These are phyloP conservation scores for Arthromyces matolae DNA, from an alignment of 768 basidiomycete species.

Conservation along the genomic window DNA sequence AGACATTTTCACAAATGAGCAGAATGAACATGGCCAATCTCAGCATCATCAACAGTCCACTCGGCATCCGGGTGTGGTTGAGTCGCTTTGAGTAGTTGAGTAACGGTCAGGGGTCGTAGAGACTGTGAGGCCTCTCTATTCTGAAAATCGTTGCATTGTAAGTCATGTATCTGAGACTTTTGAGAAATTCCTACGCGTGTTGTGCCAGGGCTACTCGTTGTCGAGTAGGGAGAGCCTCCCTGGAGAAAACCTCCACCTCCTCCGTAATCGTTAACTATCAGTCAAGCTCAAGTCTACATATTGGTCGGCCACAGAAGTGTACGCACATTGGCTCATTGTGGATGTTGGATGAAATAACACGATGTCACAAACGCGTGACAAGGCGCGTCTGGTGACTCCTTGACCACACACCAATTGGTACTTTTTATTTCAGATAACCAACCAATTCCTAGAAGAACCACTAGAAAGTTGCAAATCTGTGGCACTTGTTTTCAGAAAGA, in stretches of 20 bases:
- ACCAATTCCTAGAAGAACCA: too few species aligned
- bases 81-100: constrained; percentile 69
- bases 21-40: constrained; percentile 69
- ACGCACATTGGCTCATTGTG: constrained; percentile 45
- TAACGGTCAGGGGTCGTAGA: constrained; percentile 68
- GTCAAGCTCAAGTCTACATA: not conserved
- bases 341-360: not conserved
- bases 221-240: constrained; percentile 57
- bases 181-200: constrained; percentile 31
- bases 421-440: too few species aligned
- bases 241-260: constrained; percentile 58
- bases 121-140: constrained; percentile 38
- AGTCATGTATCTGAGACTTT: not conserved
- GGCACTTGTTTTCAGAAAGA: too few species aligned
- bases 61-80: constrained; percentile 88
- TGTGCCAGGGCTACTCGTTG: constrained; percentile 59
- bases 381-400: too few species aligned
- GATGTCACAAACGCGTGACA: constrained; percentile 13
- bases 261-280: constrained; percentile 37
- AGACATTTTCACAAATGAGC: not conserved
- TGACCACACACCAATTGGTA: too few species aligned
- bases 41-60: constrained; percentile 77
- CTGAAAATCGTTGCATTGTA: constrained; percentile 15
- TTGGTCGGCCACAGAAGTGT: too few species aligned
- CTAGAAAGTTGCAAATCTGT: too few species aligned